Percentiles rank a stretch among this genome's conserved stretches.
Conservation (phyloP, 148 eudicot genomes). For the Silene uniflora region DNA sequence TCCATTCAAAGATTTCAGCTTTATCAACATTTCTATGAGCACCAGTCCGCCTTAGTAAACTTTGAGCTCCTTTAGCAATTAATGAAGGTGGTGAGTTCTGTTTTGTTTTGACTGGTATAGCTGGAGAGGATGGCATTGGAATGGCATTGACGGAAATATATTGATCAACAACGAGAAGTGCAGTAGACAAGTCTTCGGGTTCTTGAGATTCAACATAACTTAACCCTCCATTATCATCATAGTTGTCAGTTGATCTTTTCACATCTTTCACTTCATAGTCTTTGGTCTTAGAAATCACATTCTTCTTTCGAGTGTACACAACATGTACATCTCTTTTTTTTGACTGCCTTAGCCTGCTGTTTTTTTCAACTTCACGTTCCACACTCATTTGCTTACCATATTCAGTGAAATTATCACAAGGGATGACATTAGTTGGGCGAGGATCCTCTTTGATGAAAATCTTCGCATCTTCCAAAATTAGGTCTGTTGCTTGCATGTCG, state of each 20-base stretch:
- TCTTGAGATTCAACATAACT: slow-evolving; percentile 43
- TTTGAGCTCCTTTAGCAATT: slow-evolving; percentile 42
- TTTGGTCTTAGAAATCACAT: slow-evolving; percentile 17
- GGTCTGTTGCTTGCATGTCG: neutral
- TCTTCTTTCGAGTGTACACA: slow-evolving; percentile 19
- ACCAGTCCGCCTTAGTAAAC: slow-evolving; percentile 41
- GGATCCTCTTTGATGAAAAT: slow-evolving; percentile 19
- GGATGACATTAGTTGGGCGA: slow-evolving; percentile 18
- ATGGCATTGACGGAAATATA: slow-evolving; percentile 39
- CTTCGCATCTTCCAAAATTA: slow-evolving; percentile 9
- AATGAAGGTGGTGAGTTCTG: slow-evolving; percentile 39
- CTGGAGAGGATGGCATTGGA: slow-evolving; percentile 22
- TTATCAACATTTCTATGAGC: slow-evolving; percentile 18
- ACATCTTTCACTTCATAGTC: slow-evolving; percentile 20
- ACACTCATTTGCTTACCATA: slow-evolving; percentile 16
- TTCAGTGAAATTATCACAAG: slow-evolving; percentile 11
- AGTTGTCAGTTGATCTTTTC: slow-evolving; percentile 13
- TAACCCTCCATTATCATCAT: slow-evolving; percentile 22
- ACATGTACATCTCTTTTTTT: slow-evolving; percentile 15
- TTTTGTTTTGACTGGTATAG: slow-evolving; percentile 22
- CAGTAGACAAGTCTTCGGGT: slow-evolving; percentile 47
- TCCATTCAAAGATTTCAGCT: slow-evolving; percentile 50
- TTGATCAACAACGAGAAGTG: slow-evolving; percentile 54
- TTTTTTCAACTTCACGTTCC: slow-evolving; percentile 8
- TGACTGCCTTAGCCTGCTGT: slow-evolving; percentile 1